These are phyloP conservation scores for Lyophyllum decastes DNA, from an alignment of 768 basidiomycete species.

Conservation along the genomic window DNA sequence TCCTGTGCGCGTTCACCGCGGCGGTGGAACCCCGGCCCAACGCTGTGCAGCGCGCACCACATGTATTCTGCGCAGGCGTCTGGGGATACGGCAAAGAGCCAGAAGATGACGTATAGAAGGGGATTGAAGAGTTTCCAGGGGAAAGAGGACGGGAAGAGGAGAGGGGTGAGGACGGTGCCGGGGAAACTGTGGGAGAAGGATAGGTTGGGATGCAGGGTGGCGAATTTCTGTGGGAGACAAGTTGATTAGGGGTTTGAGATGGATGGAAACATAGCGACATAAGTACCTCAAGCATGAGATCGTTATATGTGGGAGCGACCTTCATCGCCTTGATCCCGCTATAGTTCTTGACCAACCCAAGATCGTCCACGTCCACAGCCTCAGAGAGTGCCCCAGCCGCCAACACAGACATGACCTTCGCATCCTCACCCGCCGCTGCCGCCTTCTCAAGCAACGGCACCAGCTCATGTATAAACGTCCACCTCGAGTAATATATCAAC, in stretches of 20 bases:
- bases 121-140: conserved; percentile 17
- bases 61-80: conserved; percentile 32
- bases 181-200: conserved; percentile 46
- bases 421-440: conserved; percentile 46
- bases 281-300: conserved; percentile 53
- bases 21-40: not conserved
- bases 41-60: conserved; percentile 24
- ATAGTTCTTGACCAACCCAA: conserved; percentile 52
- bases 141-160: conserved; percentile 16
- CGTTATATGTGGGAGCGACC: conserved; percentile 46
- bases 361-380: conserved; percentile 45
- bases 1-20: conserved; percentile 16
- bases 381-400: conserved; percentile 31
- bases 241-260: too few species aligned
- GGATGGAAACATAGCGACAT: too few species aligned
- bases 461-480: conserved; percentile 50
- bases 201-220: conserved; percentile 38
- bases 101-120: conserved; percentile 20
- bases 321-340: conserved; percentile 31
- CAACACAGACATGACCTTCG: conserved; percentile 48
- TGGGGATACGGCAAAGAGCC: conserved; percentile 19
- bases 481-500: conserved; percentile 46
- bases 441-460: conserved; percentile 45
- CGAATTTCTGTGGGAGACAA: conserved; percentile 37
- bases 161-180: conserved; percentile 35